Evolutionary conservation across 768 basidiomycete genomes (phyloP).

Genomic region (Suillus weaverae): DNA sequence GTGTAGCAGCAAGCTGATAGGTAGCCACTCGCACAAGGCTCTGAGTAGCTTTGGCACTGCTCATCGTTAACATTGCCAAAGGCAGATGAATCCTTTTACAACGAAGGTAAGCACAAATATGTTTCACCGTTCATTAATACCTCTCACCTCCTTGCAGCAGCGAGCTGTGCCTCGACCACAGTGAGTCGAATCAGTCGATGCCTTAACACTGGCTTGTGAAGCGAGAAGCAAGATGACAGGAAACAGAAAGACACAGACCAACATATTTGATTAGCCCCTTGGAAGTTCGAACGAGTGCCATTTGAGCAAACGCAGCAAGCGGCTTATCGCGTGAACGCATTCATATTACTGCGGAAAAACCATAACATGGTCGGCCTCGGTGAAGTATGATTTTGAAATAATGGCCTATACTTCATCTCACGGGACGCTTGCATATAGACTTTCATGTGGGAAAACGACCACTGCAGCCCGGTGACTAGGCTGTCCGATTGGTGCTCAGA

Average conservation of each 20-base stretch:
- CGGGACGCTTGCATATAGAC: neutral
- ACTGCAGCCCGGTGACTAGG: neutral
- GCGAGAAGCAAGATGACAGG: neutral
- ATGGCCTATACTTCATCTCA: neutral
- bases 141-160: neutral
- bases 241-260: neutral
- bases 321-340: neutral
- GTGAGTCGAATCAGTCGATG: neutral
- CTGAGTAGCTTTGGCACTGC: neutral
- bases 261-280: neutral
- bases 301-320: neutral
- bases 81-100: neutral
- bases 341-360: neutral
- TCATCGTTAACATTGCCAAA: neutral
- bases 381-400: neutral
- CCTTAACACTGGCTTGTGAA: neutral
- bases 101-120: neutral
- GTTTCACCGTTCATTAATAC: neutral
- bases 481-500: neutral
- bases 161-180: neutral
- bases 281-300: neutral
- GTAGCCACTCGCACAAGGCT: neutral
- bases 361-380: neutral
- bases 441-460: neutral
- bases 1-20: neutral